These are phyloP conservation scores for Chaetomium sp. DNA, from an alignment of 2,329 filamentous ascomycete species.

Conservation along the genomic window DNA sequence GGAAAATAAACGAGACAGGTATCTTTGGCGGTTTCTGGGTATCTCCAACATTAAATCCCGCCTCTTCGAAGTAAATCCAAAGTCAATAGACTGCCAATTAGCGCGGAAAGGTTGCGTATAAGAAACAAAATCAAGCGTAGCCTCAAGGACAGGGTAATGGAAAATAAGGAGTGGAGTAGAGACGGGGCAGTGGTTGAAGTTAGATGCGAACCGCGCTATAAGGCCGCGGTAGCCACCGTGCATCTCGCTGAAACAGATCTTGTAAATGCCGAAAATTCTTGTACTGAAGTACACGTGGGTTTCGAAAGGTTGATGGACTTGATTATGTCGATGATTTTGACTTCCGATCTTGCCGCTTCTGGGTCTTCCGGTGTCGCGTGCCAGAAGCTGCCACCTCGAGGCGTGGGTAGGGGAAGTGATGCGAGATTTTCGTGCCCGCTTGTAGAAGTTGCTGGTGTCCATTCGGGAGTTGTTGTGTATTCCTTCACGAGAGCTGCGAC, in stretches of 20 bases:
- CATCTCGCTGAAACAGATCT: conserved; percentile 6
- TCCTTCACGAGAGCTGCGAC: conserved; percentile 38
- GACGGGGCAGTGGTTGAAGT: background rate
- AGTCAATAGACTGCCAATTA: conserved; percentile 2
- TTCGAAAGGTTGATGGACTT: background rate
- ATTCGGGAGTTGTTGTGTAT: background rate
- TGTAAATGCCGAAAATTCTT: conserved; percentile 1
- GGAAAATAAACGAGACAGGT: conserved; percentile 14
- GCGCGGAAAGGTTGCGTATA: background rate
- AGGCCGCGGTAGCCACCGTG: background rate
- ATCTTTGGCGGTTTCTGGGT: conserved; percentile 29
- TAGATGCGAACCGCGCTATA: background rate
- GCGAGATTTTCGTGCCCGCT: background rate
- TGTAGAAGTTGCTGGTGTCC: background rate
- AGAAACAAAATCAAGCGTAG: background rate
- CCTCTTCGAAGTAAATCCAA: conserved; percentile 20
- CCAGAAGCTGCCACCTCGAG: background rate
- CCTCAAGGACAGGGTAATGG: background rate
- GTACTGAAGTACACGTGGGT: background rate
- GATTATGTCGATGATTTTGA: background rate
- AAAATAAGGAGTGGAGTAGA: background rate
- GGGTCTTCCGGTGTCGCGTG: background rate
- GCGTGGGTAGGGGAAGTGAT: background rate
- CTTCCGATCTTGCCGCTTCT: background rate
- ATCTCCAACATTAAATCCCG: conserved; percentile 33